These are phyloP conservation scores for Amanita rubescens DNA, from an alignment of 768 basidiomycete species.

Conservation along the genomic window DNA sequence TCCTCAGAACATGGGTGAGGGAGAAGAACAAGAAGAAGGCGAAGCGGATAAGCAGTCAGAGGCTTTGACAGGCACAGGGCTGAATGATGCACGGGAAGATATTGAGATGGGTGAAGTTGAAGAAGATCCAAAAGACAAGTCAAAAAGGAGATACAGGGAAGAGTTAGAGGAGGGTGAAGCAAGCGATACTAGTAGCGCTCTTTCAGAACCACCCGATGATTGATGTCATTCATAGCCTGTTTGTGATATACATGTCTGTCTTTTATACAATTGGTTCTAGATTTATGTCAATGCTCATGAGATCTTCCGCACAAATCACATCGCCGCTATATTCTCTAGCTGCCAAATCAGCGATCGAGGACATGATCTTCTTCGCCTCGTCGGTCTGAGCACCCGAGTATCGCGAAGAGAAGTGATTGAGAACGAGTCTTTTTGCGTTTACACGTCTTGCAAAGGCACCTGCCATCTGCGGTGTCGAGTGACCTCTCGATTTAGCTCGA, in stretches of 20 bases:
- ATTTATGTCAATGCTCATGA: slow-evolving; percentile 61
- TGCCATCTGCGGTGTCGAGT: slow-evolving; percentile 91
- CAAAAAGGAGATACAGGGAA: slow-evolving; percentile 52
- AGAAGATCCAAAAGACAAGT: slow-evolving; percentile 51
- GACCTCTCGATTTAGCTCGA: slow-evolving; percentile 68
- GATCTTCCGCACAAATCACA: slow-evolving; percentile 65
- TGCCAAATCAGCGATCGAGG: slow-evolving; percentile 53
- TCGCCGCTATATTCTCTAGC: slow-evolving; percentile 43
- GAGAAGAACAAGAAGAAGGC: slow-evolving; percentile 30
- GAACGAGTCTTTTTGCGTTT: slow-evolving; percentile 50
- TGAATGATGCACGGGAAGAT: slow-evolving; percentile 39
- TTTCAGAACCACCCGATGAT: slow-evolving; percentile 71
- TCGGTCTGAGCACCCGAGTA: slow-evolving; percentile 62
- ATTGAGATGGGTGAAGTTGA: slow-evolving; percentile 92
- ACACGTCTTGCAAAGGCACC: slow-evolving; percentile 69
- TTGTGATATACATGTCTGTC: slow-evolving; percentile 7
- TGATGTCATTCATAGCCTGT: slow-evolving; percentile 17
- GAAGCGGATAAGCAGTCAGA: slow-evolving; percentile 28
- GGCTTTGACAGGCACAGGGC: slow-evolving; percentile 1
- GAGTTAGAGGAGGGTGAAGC: slow-evolving; percentile 86
- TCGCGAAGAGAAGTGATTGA: slow-evolving; percentile 84
- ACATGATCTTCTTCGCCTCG: slow-evolving; percentile 50
- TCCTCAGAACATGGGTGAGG: slow-evolving; percentile 26
- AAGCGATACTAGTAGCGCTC: slow-evolving; percentile 69
- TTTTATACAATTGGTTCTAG: slow-evolving; percentile 22